Conservation (phyloP, 805 yeast species). For the Blastobotrys chiropterorum region DNA sequence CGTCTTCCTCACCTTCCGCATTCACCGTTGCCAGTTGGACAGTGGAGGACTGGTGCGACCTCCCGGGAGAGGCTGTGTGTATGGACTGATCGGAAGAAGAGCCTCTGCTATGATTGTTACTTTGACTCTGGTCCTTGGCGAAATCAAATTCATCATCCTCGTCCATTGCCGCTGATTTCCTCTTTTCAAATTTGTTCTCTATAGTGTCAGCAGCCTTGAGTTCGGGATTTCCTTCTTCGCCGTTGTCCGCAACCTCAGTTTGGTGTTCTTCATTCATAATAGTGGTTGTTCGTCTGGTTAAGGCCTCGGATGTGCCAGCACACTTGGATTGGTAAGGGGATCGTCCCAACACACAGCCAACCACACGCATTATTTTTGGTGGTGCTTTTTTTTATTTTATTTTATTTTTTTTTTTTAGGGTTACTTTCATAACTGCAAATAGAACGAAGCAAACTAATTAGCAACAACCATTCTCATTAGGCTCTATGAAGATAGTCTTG, state of each 20-base stretch:
- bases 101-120: background rate
- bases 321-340: background rate
- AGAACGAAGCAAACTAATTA: background rate
- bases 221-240: background rate
- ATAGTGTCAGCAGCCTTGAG: background rate
- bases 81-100: background rate
- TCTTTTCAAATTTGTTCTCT: background rate
- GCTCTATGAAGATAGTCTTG: too few species aligned
- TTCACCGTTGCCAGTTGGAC: background rate
- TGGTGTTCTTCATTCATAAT: background rate
- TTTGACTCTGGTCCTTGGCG: background rate
- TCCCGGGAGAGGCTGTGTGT: background rate
- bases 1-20: slow-evolving; percentile 1
- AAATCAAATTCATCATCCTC: background rate
- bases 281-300: background rate
- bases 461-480: background rate
- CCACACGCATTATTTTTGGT: background rate
- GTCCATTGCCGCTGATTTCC: background rate
- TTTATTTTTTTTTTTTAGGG: background rate
- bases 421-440: background rate
- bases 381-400: background rate
- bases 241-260: background rate
- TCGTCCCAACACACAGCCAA: background rate
- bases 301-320: background rate
- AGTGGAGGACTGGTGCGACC: background rate